These are phyloP conservation scores for Stevia rebaudiana DNA, from an alignment of 140 eudicot species.

Conservation along the genomic window DNA sequence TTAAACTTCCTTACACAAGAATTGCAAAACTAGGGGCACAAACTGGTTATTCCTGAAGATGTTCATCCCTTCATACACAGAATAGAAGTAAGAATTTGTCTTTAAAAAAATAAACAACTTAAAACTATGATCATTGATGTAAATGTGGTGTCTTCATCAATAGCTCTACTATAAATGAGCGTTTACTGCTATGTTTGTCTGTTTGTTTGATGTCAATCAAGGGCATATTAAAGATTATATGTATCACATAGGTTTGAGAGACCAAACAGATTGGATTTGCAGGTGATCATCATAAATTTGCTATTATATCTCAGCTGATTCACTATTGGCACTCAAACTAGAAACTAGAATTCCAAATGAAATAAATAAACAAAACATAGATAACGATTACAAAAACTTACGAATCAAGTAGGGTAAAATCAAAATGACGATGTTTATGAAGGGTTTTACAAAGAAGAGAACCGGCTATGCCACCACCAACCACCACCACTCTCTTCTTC, in stretches of 20 bases:
- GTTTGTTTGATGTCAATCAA: no score
- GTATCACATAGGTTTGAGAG: background rate
- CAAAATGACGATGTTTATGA: slow-evolving; percentile 37
- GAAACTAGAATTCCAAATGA: background rate
- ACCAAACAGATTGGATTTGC: background rate
- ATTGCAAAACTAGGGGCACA: background rate
- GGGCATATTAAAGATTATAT: background rate
- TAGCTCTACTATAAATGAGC: no score
- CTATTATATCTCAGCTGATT: background rate
- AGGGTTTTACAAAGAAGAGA: slow-evolving; percentile 52
- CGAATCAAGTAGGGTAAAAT: slow-evolving; percentile 65
- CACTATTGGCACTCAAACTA: background rate
- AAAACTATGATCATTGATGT: background rate
- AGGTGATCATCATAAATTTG: background rate
- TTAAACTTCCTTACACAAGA: background rate
- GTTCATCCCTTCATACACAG: background rate
- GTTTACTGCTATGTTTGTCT: no score
- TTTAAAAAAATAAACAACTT: background rate
- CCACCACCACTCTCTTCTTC: slow-evolving; percentile 63
- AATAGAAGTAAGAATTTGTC: background rate
- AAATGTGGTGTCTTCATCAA: no score
- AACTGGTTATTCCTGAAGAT: background rate
- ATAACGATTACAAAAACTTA: slow-evolving; percentile 25
- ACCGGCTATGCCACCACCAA: slow-evolving; percentile 71
- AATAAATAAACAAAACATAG: slow-evolving; percentile 5